Evolutionary conservation across 2,329 filamentous ascomycete genomes (phyloP).

Genomic region (Hypoxylon sp.): DNA sequence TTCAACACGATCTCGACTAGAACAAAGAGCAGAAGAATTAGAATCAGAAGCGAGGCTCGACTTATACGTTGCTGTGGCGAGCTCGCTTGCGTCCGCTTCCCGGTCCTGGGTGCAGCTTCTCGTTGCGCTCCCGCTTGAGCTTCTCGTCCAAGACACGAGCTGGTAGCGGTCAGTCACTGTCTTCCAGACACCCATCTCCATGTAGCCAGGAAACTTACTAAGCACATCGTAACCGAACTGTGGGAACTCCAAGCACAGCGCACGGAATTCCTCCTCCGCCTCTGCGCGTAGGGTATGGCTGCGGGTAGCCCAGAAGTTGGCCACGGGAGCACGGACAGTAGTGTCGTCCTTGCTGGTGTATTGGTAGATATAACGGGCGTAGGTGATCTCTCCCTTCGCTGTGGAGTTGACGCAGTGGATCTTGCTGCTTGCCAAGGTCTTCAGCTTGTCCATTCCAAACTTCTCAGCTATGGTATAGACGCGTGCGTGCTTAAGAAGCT

Average conservation of each 20-base stretch:
- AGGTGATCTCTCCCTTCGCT: conserved; percentile 90
- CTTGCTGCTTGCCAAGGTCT: conserved; percentile 85
- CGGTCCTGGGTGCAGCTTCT: conserved; percentile 69
- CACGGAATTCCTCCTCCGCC: conserved; percentile 87
- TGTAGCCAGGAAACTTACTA: conserved; percentile 66
- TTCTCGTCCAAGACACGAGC: conserved; percentile 76
- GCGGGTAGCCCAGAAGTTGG: conserved; percentile 90
- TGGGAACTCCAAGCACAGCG: conserved; percentile 88
- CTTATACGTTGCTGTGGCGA: conserved; percentile 64
- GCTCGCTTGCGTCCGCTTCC: conserved; percentile 70
- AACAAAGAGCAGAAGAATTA: conserved; percentile 13
- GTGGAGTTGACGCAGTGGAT: conserved; percentile 93
- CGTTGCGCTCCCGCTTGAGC: conserved; percentile 73
- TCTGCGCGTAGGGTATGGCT: conserved; percentile 87
- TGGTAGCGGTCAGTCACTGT: conserved; percentile 50
- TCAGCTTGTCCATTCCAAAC: conserved; percentile 77
- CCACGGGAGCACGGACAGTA: conserved; percentile 84
- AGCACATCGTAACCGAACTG: conserved; percentile 95
- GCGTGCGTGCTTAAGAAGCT: conserved; percentile 89
- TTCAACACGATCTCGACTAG: background rate
- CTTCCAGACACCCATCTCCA: conserved; percentile 31
- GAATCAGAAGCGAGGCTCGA: background rate
- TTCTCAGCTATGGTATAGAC: conserved; percentile 91
- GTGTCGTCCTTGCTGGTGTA: conserved; percentile 78
- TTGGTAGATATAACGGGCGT: conserved; percentile 91